Base-by-base conservation (phyloP, 225 moss, liverwort and hornwort species). In the Neckera pumila region DNA sequence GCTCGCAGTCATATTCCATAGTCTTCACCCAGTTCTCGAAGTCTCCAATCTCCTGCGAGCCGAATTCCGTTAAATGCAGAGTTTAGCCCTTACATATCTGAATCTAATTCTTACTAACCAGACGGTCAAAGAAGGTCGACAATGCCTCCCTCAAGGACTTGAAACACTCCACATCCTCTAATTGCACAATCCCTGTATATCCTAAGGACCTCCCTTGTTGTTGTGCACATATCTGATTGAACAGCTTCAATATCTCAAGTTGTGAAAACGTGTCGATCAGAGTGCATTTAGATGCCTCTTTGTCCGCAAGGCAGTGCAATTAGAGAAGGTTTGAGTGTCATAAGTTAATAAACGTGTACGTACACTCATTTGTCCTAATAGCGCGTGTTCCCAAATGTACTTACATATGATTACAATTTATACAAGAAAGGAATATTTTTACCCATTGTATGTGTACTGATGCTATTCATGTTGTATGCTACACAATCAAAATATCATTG, bases 1-100 rank as follows among this genome's bases (percentile, higher is more conserved):
- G 87, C 84, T 93, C 94, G 65, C 95, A 92, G 63, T 97, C 97
- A 22, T 96, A 94, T 81, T 97, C 97, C 97, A 96, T 97, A 65
- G 94, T 94, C 86, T 95, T 96, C 84, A 97, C 95, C 97, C 97
- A 97, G 75, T 96, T 97, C 84, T 96, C 97, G 75, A 97, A 97
- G 88, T 97, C 97, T n/a, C 97, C 97, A 75, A 97, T 96, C 89
- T 97, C 97, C 95, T 97, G 92, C 60, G 82, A 57, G 63, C 84
- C 65, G 9, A 88, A 85, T 36, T 56, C 61, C 38, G 33, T 58
- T 19, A 49, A 83, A 79, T 43, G 40, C 53, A 62, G 69, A 83
- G 61, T 33, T 78, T 20, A 54, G 81, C 20, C 27, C 8, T 62
- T 8, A 38, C 61, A 43, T 79, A 34, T 42, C 31, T 47, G 18